These are phyloP conservation scores for Cryptosporidium andersoni DNA, from an alignment of 169 alveolate species.

Conservation along the genomic window DNA sequence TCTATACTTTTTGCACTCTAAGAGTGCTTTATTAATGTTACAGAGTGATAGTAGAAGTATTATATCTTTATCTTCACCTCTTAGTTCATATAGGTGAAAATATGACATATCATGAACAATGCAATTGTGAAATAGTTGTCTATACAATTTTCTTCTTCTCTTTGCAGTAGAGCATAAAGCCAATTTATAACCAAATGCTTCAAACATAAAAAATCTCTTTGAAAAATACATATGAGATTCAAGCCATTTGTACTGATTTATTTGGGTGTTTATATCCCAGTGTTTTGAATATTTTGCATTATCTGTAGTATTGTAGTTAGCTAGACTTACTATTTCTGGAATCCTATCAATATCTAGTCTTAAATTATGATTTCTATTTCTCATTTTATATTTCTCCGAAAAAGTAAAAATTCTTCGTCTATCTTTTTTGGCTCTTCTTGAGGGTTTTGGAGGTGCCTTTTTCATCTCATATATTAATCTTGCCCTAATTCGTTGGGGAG, in stretches of 20 bases:
- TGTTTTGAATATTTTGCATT: not conserved
- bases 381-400: constrained; percentile 2
- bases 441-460: constrained; percentile 53
- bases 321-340: not conserved
- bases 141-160: constrained; percentile 39
- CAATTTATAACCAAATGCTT: constrained; percentile 56
- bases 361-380: constrained; percentile 30
- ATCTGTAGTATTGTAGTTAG: not conserved
- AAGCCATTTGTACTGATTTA: constrained; percentile 48
- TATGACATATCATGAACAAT: constrained; percentile 60
- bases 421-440: constrained; percentile 15
- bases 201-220: constrained; percentile 68
- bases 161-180: constrained; percentile 34
- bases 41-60: constrained; percentile 25
- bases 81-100: constrained; percentile 46
- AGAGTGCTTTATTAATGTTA: constrained; percentile 18
- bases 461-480: constrained; percentile 23
- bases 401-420: constrained; percentile 15
- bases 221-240: constrained; percentile 60
- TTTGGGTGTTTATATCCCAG: not conserved
- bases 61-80: constrained; percentile 4
- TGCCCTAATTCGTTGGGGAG: constrained; percentile 36
- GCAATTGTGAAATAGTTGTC: constrained; percentile 28
- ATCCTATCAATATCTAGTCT: not conserved
- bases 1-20: constrained; percentile 6